A percentile compares a stretch with the other conserved stretches of the same genome.
phyloP scores from a whole-genome alignment of 495 filamentous ascomycete genomes.

The Penicillium goetzii region DNA sequence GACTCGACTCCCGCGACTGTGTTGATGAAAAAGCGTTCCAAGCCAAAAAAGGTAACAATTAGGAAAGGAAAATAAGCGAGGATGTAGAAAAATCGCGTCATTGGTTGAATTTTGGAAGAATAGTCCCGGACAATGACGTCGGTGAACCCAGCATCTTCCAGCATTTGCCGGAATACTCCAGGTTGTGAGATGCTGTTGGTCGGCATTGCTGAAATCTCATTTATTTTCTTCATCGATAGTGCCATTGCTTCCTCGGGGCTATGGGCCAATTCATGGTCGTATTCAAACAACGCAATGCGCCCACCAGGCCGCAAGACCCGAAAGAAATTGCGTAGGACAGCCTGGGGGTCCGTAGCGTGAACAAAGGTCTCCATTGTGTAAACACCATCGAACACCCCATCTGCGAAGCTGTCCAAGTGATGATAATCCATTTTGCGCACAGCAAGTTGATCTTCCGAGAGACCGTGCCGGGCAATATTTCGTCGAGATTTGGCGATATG shows the following conservation, averaged over 20 bases:
- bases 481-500: conserved; percentile 28
- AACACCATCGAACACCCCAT: conserved; percentile 60
- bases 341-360: too few relatives aligned
- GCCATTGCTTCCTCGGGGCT: too few relatives aligned
- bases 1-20: conserved; percentile 48
- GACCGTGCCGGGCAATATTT: conserved; percentile 41
- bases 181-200: too few relatives aligned
- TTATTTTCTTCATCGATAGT: too few relatives aligned
- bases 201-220: too few relatives aligned
- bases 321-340: too few relatives aligned
- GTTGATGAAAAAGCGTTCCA: conserved; percentile 50
- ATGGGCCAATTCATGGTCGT: too few relatives aligned
- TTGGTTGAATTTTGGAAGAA: conserved; percentile 50
- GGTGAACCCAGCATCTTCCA: not conserved
- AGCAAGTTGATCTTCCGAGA: conserved; percentile 26
- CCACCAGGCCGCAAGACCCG: too few relatives aligned
- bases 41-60: conserved; percentile 51
- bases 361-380: conserved; percentile 66
- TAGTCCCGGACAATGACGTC: conserved; percentile 2
- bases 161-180: conserved; percentile 29
- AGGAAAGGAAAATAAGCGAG: conserved; percentile 57
- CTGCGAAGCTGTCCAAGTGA: conserved; percentile 50
- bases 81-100: conserved; percentile 55
- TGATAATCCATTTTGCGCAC: conserved; percentile 57
- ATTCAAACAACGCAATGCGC: too few relatives aligned